phyloP scores from a whole-genome alignment of 345 rosid species.

The Raphanus raphanistrum region DNA sequence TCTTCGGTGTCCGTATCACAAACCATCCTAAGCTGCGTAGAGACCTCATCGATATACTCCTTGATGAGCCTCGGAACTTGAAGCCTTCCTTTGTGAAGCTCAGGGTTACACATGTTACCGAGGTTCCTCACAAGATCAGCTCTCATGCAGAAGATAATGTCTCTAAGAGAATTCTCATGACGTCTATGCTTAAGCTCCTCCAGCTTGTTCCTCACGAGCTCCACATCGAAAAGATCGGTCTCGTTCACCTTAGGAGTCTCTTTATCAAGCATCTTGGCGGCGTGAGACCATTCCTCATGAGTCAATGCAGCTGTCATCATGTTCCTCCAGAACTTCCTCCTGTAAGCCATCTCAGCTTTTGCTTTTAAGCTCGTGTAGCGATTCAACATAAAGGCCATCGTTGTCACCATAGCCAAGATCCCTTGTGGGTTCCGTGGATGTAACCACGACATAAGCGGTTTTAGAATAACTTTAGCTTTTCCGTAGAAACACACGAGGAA shows the following conservation, averaged over 20 bases:
- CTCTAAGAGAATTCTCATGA: slow-evolving; percentile 77
- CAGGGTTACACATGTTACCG: slow-evolving; percentile 97
- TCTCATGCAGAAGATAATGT: slow-evolving; percentile 90
- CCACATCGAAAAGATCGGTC: slow-evolving; percentile 73
- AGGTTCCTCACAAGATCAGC: slow-evolving; percentile 95
- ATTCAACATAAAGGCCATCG: slow-evolving; percentile 79
- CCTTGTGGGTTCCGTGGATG: slow-evolving; percentile 96
- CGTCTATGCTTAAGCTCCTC: slow-evolving; percentile 84
- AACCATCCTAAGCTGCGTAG: slow-evolving; percentile 92
- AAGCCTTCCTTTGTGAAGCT: slow-evolving; percentile 96
- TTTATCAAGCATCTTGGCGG: slow-evolving; percentile 96
- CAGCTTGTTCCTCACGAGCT: slow-evolving; percentile 79
- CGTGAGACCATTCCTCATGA: slow-evolving; percentile 98
- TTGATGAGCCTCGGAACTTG: slow-evolving; percentile 86
- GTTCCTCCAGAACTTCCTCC: slow-evolving; percentile 96
- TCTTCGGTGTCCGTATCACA: slow-evolving; percentile 86
- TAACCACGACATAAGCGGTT: slow-evolving; percentile 67
- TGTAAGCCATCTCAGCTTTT: slow-evolving; percentile 95
- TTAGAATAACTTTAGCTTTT: slow-evolving; percentile 45
- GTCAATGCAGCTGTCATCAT: slow-evolving; percentile 88
- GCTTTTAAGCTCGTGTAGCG: slow-evolving; percentile 75
- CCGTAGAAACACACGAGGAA: slow-evolving; percentile 40
- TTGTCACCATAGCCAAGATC: slow-evolving; percentile 80
- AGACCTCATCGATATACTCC: slow-evolving; percentile 90
- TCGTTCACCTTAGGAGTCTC: slow-evolving; percentile 80